Conservation (phyloP, 345 rosid species). For the Dipteronia dyeriana region DNA sequence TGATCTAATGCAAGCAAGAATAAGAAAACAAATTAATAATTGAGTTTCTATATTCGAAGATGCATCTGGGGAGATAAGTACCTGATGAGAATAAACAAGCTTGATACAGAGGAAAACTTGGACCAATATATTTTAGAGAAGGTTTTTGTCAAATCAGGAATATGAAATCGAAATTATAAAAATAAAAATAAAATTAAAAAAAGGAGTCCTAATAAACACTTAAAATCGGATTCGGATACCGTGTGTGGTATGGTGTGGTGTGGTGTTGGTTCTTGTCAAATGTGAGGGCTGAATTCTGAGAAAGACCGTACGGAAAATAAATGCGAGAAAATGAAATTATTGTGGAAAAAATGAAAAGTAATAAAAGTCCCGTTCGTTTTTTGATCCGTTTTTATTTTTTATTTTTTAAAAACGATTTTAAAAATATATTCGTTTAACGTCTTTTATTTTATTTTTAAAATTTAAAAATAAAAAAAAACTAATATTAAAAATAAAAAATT, state of each 20-base stretch:
- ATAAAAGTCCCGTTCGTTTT: too few relatives aligned
- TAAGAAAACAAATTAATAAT: background rate
- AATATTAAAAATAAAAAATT: too few relatives aligned
- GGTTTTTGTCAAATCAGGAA: background rate
- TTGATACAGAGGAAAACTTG: background rate
- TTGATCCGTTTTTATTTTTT: too few relatives aligned
- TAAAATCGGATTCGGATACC: background rate
- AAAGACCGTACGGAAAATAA: background rate
- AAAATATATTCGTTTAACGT: too few relatives aligned
- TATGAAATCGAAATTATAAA: too few relatives aligned
- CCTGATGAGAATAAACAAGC: slow-evolving; percentile 20
- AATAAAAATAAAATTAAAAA: background rate
- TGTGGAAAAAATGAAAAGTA: too few relatives aligned
- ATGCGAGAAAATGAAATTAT: background rate
- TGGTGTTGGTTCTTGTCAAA: background rate
- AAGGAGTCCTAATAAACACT: background rate
- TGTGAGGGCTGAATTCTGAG: background rate
- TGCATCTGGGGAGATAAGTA: slow-evolving; percentile 3
- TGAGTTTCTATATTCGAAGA: background rate
- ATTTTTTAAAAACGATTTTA: too few relatives aligned
- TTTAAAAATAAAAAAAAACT: too few relatives aligned
- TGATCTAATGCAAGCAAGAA: slow-evolving; percentile 3
- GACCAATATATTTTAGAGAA: background rate
- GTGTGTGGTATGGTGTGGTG: background rate
- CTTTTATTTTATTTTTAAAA: too few relatives aligned